phyloP scores from a whole-genome alignment of 2,329 filamentous ascomycete genomes.

The Epicoccum sorghinum region DNA sequence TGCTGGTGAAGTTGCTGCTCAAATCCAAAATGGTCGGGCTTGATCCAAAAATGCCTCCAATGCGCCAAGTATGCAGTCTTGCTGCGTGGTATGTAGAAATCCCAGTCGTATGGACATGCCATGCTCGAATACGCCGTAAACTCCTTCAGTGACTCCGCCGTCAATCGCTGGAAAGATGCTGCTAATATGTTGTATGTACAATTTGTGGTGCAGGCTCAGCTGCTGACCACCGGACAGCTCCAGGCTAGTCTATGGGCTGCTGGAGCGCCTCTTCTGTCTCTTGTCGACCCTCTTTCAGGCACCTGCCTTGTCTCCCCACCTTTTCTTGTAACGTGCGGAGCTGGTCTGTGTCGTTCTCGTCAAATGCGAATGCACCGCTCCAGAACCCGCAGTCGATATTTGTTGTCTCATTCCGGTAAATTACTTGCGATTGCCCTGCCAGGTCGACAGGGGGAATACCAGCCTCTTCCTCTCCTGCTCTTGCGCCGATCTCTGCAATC shows the following conservation, averaged over 20 bases:
- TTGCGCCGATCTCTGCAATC: slow-evolving; percentile 44
- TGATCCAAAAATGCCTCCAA: not conserved
- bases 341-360: slow-evolving; percentile 36
- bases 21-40: not conserved
- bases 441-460: slow-evolving; percentile 45
- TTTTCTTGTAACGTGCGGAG: slow-evolving; percentile 45
- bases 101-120: not conserved
- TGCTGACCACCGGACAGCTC: slow-evolving; percentile 1
- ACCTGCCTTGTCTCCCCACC: slow-evolving; percentile 47
- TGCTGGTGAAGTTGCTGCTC: not conserved
- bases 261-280: slow-evolving; percentile 14
- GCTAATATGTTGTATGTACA: slow-evolving; percentile 13
- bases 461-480: slow-evolving; percentile 34
- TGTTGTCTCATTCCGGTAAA: slow-evolving; percentile 42
- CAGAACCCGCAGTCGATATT: slow-evolving; percentile 51
- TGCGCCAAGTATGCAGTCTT: not conserved
- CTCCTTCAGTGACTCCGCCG: not conserved
- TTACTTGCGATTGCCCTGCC: slow-evolving; percentile 40
- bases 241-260: slow-evolving; percentile 16
- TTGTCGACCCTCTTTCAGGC: slow-evolving; percentile 41
- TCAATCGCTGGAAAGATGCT: slow-evolving; percentile 4
- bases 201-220: slow-evolving; percentile 3
- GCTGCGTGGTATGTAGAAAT: not conserved
- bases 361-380: slow-evolving; percentile 46
- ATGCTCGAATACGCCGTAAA: not conserved